Percentiles rank a stretch among this genome's conserved stretches.
Evolutionary conservation across 495 filamentous ascomycete species (phyloP).

Genomic region (Ramalina peruviana): DNA sequence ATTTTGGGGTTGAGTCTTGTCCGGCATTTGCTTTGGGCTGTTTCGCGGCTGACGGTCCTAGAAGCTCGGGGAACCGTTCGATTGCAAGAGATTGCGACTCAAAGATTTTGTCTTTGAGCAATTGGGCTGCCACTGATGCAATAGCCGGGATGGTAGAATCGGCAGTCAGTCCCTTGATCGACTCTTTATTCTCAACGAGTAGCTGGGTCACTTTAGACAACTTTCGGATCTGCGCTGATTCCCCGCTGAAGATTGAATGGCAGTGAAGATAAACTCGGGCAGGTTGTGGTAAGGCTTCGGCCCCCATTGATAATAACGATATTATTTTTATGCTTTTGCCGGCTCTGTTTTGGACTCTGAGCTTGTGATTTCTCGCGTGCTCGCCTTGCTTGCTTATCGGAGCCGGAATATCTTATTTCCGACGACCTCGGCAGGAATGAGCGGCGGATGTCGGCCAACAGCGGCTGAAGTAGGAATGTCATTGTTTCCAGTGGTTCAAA

Average conservation of each 20-base stretch:
- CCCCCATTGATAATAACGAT: too few species aligned
- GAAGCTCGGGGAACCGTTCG: conserved; percentile 9
- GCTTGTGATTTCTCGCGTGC: too few species aligned
- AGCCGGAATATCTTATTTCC: too few species aligned
- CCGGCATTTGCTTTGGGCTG: not conserved
- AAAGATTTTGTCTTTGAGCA: conserved; percentile 9
- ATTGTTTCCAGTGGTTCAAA: too few species aligned
- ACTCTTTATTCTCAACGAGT: conserved; percentile 6
- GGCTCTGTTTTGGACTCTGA: too few species aligned
- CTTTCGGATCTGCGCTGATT: conserved; percentile 8
- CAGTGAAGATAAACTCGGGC: conserved; percentile 7
- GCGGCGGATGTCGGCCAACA: too few species aligned
- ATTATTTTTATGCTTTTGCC: too few species aligned
- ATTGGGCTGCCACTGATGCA: conserved; percentile 9
- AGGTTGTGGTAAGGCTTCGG: too few species aligned
- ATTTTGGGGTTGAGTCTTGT: not conserved
- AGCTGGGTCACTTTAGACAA: conserved; percentile 5
- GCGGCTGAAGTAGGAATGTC: too few species aligned
- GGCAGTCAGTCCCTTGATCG: conserved; percentile 5
- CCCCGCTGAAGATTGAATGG: conserved; percentile 11
- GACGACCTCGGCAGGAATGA: too few species aligned
- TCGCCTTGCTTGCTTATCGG: too few species aligned
- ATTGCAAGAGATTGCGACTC: conserved; percentile 3
- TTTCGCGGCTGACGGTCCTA: conserved; percentile 4
- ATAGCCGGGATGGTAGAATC: conserved; percentile 2